Evolutionary conservation across 1,284 basidiomycete species (phyloP).

Genomic region (Puccinia coronata): DNA sequence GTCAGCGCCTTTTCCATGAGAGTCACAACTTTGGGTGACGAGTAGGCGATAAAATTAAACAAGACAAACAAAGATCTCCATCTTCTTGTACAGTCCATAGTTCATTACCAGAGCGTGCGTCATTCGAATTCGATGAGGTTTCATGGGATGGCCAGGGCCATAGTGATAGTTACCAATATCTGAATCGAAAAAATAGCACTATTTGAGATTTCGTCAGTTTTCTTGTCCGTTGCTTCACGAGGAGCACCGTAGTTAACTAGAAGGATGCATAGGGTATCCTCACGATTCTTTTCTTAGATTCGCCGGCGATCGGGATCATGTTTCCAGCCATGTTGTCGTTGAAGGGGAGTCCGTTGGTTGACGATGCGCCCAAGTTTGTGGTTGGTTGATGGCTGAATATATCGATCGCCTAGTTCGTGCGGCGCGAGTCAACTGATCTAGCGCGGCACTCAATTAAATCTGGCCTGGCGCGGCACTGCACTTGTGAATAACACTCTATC

Average conservation of each 20-base stretch:
- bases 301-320: constrained; percentile 43
- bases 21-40: neutral
- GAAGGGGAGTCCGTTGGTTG: neutral
- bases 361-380: neutral
- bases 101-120: constrained; percentile 99
- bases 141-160: constrained; percentile 80
- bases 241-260: too few relatives aligned
- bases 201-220: neutral
- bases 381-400: neutral
- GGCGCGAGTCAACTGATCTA: neutral
- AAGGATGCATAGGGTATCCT: neutral
- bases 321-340: constrained; percentile 42
- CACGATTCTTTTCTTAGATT: constrained; percentile 43
- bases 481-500: too few relatives aligned
- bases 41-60: constrained; percentile 17
- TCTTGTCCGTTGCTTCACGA: too few relatives aligned
- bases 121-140: constrained; percentile 97
- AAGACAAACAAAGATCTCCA: constrained; percentile 60
- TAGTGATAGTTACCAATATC: constrained; percentile 98
- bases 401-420: too few relatives aligned
- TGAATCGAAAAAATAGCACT: constrained; percentile 70
- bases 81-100: constrained; percentile 69
- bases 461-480: too few relatives aligned
- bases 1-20: constrained; percentile 74
- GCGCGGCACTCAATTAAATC: too few relatives aligned